Evolutionary conservation across 2,329 filamentous ascomycete species (phyloP).

Genomic region (Alternaria metachromatica): DNA sequence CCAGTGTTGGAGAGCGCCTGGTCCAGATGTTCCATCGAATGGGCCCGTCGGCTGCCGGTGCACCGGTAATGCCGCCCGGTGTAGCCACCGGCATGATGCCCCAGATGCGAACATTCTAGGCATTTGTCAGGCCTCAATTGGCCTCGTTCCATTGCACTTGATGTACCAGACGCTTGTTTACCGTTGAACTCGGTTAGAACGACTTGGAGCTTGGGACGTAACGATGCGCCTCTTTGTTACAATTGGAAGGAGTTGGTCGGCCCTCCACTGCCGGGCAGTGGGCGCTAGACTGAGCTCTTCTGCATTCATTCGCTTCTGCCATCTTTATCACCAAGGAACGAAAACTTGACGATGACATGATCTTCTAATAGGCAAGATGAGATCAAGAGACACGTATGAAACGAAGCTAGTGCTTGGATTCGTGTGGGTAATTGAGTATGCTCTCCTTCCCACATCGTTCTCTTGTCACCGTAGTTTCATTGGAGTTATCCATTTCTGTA

Average conservation of each 20-base stretch:
- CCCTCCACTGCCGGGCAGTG: slow-evolving; percentile 4
- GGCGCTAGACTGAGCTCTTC: neutral
- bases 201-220: neutral
- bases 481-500: neutral
- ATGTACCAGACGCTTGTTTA: neutral
- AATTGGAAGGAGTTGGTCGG: neutral
- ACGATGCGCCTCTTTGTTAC: slow-evolving; percentile 1
- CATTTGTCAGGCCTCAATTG: neutral
- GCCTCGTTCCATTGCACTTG: slow-evolving; percentile 7
- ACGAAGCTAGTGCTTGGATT: neutral
- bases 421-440: slow-evolving; percentile 4
- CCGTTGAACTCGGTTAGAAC: neutral
- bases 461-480: slow-evolving; percentile 4
- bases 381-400: neutral
- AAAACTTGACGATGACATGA: slow-evolving; percentile 4
- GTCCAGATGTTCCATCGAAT: slow-evolving; percentile 73
- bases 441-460: slow-evolving; percentile 3
- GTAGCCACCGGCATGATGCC: slow-evolving; percentile 32
- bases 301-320: neutral
- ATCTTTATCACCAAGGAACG: neutral
- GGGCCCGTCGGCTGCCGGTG: slow-evolving; percentile 35
- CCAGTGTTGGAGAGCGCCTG: slow-evolving; percentile 76
- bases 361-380: slow-evolving; percentile 1
- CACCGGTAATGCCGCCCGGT: slow-evolving; percentile 28
- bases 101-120: slow-evolving; percentile 41